These are phyloP conservation scores for Populus alba DNA, from an alignment of 345 rosid species.

Conservation along the genomic window DNA sequence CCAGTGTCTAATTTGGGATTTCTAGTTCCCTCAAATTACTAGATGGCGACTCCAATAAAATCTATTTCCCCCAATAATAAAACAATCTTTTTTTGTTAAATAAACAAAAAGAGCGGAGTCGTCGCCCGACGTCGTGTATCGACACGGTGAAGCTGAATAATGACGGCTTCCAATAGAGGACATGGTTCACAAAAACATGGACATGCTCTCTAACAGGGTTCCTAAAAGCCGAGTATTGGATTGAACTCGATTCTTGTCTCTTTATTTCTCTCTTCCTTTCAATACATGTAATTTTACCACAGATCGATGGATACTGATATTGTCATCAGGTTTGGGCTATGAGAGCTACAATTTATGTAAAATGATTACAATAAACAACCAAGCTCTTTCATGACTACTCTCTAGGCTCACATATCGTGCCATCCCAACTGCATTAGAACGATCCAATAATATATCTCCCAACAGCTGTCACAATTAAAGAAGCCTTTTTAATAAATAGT, in stretches of 20 bases:
- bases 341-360: neutral
- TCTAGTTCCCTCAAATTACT: too few species aligned
- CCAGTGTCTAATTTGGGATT: too few species aligned
- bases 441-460: constrained; percentile 59
- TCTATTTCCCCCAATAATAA: too few species aligned
- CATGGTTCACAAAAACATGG: neutral
- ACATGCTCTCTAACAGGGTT: too few species aligned
- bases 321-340: neutral
- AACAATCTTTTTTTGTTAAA: too few species aligned
- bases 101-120: too few species aligned
- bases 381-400: constrained; percentile 10
- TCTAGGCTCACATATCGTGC: constrained; percentile 49
- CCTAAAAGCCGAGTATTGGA: neutral
- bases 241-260: neutral
- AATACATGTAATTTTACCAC: neutral
- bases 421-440: constrained; percentile 64
- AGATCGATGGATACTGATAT: neutral
- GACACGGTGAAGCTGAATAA: too few species aligned
- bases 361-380: too few species aligned
- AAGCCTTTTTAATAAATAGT: neutral
- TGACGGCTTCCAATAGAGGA: too few species aligned
- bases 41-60: too few species aligned
- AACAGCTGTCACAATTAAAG: constrained; percentile 34
- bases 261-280: neutral
- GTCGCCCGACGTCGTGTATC: too few species aligned